Base-by-base conservation (phyloP, 176 grass and related monocot genomes). In the Elymus sibiricus region DNA sequence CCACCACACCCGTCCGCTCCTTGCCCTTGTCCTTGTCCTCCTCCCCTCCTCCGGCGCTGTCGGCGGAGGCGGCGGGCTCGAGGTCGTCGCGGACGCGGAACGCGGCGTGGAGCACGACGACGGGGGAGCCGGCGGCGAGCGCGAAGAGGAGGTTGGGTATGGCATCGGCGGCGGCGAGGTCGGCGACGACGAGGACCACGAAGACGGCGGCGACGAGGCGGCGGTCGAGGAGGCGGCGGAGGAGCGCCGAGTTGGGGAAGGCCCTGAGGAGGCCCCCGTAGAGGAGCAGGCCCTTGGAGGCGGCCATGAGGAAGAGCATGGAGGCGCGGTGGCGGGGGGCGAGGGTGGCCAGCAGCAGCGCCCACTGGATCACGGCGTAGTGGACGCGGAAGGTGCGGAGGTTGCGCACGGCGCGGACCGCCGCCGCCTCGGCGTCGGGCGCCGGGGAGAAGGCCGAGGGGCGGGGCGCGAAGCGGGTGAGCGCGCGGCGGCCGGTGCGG, bases 261-360 rank as follows among this genome's bases (percentile, higher is more conserved):
- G 72, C 79, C 40, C 84, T 81, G 53, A 94, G 86, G 29, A 94
- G 81, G n/a, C 69, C 88, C 9, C 89, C 92, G 82, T 86, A 91
- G 83, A 78, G 74, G 34, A 94, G 71, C 29, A 90, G 84, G 26
- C 70, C 83, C 86, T 94, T 94, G 5, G 89, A 84, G n/a, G 86
- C 74, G 56, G 89, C 92, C 92, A 94, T 94, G 78, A 94, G 88
- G 64, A 94, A 90, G 74, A 94, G 83, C 82, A 94, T 88, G 73
- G 89, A 88, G 43, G 82, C 73, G 32, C 92, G 89, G 38, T 85
- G 92, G 47, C 37, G 83, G 7, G 86, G 86, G 6, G 82, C 81
- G 24, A 94, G 88, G 25, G 92, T 68, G n/a, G 66, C 82, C 5
- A 94, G 86, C 58, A 91, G 86, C 64, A 91, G 64, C 60, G 70